Conservation (phyloP, 805 yeast genomes). For the Kuraishia cidri region DNA sequence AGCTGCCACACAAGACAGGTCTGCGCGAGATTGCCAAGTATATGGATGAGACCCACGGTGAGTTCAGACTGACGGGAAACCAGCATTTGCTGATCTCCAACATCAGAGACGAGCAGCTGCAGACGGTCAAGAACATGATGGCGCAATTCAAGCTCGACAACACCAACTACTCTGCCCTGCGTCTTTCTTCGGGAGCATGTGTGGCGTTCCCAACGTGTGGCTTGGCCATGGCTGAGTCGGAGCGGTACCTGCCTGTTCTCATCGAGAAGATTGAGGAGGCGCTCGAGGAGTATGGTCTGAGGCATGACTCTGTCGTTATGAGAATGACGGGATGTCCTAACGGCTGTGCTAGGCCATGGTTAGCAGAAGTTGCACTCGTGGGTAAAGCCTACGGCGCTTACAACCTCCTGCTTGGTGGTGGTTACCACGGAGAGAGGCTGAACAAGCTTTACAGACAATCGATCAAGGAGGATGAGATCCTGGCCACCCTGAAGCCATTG, state of each 20-base stretch:
- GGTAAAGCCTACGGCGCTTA: constrained; percentile 94
- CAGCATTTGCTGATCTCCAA: constrained; percentile 81
- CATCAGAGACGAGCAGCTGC: constrained; percentile 61
- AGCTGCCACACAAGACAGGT: constrained; percentile 84
- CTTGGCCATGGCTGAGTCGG: constrained; percentile 97
- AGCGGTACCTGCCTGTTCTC: constrained; percentile 80
- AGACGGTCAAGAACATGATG: constrained; percentile 52
- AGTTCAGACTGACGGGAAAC: constrained; percentile 91
- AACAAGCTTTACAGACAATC: constrained; percentile 86
- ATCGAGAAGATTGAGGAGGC: constrained; percentile 77
- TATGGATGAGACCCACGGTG: constrained; percentile 53
- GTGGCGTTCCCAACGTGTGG: constrained; percentile 99
- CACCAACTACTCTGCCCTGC: constrained; percentile 70
- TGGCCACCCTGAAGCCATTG: constrained; percentile 69
- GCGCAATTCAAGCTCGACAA: constrained; percentile 76
- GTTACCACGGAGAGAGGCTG: constrained; percentile 85
- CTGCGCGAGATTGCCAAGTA: constrained; percentile 68
- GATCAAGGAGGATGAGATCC: constrained; percentile 82
- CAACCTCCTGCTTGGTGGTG: constrained; percentile 93
- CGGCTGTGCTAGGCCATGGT: constrained; percentile 98
- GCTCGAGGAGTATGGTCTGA: constrained; percentile 83
- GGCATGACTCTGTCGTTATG: constrained; percentile 92
- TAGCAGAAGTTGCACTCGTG: constrained; percentile 91
- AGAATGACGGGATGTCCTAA: constrained; percentile 99
- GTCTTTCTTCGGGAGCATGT: constrained; percentile 92